Evolutionary conservation across 2,329 filamentous ascomycete genomes (phyloP), one percentile per base, ranked within the genome.

Genomic region (Aspergillus sp.): DNA sequence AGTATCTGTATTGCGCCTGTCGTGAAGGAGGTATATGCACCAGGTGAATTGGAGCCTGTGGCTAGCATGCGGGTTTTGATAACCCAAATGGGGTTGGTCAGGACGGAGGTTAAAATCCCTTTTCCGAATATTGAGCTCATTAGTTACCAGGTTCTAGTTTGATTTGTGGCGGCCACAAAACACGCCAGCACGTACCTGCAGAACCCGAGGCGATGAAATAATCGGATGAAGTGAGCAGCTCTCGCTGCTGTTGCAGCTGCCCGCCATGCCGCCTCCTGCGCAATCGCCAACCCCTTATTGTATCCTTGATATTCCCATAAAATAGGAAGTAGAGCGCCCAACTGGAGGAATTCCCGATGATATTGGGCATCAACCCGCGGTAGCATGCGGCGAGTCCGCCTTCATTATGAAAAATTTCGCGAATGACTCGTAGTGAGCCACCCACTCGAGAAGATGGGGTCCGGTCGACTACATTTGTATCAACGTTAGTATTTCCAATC

Each of bases 1-100:
- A 87, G 83, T 19, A 99, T 85, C 45, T 86, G 82, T 39, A 73
- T 74, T 2, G 87, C 84, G 27, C 95, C 95, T 49, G 87, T 82
- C 63, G 82, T 77, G 80, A 97, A 90, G 63, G 85, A 88, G 15
- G 85, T 82, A 75, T 99, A 99, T 1, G 93, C 95, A 14, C 91
- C 91, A 2, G 82, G 84, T 6, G 86, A 82, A 55, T 84, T 81
- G 50, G 85, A 84, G 64, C 95, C 90, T 4, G 90, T 93, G 31
- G 92, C 91, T 23, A 98, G 81, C 92, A 99, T 98, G 62, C 95
- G 89, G 8, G 93, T 98, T 80, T 98, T 98, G 73, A 99, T 86
- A 3, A 99, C 95, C 95, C 95, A 99, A 67, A 99, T 88, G 2
- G 95, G 95, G 72, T 98, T 98, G 31, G 95, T 98, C 64, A 93